Evolutionary conservation across 768 basidiomycete species (phyloP), one percentile per base, ranked within the genome.

Genomic region (Termitomyces sp.): DNA sequence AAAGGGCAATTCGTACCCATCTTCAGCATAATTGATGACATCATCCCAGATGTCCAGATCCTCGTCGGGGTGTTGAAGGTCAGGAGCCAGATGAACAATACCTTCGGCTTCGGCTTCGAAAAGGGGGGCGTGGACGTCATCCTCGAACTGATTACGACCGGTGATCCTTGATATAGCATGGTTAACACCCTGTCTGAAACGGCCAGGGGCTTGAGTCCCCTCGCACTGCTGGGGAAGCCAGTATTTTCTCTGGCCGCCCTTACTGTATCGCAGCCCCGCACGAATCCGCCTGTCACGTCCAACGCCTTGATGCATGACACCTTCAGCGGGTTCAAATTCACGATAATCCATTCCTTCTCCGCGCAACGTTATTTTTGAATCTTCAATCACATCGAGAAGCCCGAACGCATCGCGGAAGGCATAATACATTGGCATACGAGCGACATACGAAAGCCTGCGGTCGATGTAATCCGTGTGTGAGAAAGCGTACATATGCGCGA

Each of bases 281-380:
- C 87, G 78, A 54, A 98, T 96, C 2, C 97, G 79, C 37, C 87
- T 77, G 51, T 93, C 93, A 34, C 95, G 77, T 0, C 90, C 95
- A 2, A 78, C 78, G 37, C 96, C 97, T 58, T 93, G 84, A 64
- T 99, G 96, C 69, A 98, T 86, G 57, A 82, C 83, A 2, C 94
- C 95, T 66, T 97, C 95, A 40, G 89, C 91, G 2, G 97, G 96
- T 66, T 99, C 97, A 66, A 96, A 99, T 53, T 90, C 90, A 46
- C 93, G 87, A 70, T 99, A 99, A 55, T 92, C 90, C 81, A 98
- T 93, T 3, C 95, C 92, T 61, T 88, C 81, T 11, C 96, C 96
- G 26, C 81, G 80, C 10, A 97, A 71, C 0, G 96, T 98, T 7
- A 82, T 74, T 61, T 87, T 85, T 5, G 81, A 80, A 68, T 99